A percentile compares a stretch with the other conserved stretches of the same genome.
phyloP scores from a whole-genome alignment of 768 basidiomycete species.

The Hericium erinaceus region DNA sequence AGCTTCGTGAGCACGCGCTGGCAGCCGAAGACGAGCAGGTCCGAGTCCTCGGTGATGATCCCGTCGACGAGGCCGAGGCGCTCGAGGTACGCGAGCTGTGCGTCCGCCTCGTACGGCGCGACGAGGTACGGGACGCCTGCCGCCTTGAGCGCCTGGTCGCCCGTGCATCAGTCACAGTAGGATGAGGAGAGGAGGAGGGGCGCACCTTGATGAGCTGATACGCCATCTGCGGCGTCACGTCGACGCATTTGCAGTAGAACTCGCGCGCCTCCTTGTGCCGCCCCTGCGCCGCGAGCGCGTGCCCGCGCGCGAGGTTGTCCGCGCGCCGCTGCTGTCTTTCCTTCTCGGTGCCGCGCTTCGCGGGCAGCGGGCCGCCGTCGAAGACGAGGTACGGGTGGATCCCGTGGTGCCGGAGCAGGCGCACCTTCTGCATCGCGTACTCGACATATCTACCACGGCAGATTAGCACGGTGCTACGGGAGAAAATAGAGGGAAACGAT shows the following conservation, averaged over 20 bases:
- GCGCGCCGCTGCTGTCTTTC: conserved; percentile 69
- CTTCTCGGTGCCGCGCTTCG: conserved; percentile 84
- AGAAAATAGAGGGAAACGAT: too few relatives aligned
- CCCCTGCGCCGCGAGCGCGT: conserved; percentile 67
- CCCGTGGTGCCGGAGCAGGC: conserved; percentile 74
- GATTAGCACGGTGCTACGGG: too few relatives aligned
- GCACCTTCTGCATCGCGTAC: conserved; percentile 89
- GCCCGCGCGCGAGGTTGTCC: conserved; percentile 68
- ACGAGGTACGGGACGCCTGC: conserved; percentile 81
- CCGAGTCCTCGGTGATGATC: conserved; percentile 96
- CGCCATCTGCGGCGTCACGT: conserved; percentile 96
- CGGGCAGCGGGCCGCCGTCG: conserved; percentile 91
- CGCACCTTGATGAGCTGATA: conserved; percentile 91
- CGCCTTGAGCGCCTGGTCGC: conserved; percentile 38
- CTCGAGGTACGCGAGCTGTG: conserved; percentile 91
- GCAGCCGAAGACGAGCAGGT: conserved; percentile 96
- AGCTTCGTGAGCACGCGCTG: conserved; percentile 89
- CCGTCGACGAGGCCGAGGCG: conserved; percentile 74
- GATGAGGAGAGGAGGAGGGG: neutral
- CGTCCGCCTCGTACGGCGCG: conserved; percentile 97
- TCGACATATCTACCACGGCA: conserved; percentile 90
- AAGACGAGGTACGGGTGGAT: conserved; percentile 91
- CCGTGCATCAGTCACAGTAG: too few relatives aligned
- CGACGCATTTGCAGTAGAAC: conserved; percentile 81
- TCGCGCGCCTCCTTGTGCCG: conserved; percentile 78